Base-by-base conservation (phyloP, 768 basidiomycete species). In the Leucosporidium creatinivorum region DNA sequence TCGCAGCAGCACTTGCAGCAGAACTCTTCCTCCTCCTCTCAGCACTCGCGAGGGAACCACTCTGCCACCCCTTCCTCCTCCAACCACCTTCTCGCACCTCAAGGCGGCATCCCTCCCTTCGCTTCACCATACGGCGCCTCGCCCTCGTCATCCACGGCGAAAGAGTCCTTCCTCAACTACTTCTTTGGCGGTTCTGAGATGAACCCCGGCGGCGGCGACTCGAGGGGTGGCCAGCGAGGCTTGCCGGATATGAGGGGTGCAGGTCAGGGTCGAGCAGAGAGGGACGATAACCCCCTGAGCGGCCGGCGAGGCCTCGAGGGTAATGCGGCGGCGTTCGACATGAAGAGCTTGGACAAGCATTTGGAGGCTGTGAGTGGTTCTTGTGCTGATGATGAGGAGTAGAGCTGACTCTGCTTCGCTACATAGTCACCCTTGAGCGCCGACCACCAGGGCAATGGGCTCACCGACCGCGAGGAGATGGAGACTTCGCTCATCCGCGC, bases 281-380 rank as follows among this genome's bases (percentile, higher is more conserved):
- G 68, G 48, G 63, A 63, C 26, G 66, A 68, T 23, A 73, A 73
- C 69, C 69, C 73, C 49, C 33, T 79, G 80, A 84, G 60, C n/a
- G 74, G 77, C 15, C 58, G 75, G 49, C 69, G 70, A 61, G 81
- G 82, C 17, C 77, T 89, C 58, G 89, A 93, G 73, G 88, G 84
- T 58, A 88, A 82, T 77, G 88, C 83, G 73, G 89, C 93, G 63
- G 93, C 89, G 57, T 97, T 86, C 78, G 96, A 98, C 77, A 99
- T 99, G 96, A 97, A 92, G 83, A 96, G 92, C 76, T 82, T 98
- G 61, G 92, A 93, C 52, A 93, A 89, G 79, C 96, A 99, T 76
- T 89, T 99, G 67, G 96, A 99, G 79, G 90, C 93, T 70, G 93
- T 97, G 75, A 83, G 90, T 85, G 4, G n/a, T 47, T 54, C 21